Percentiles rank a stretch among this genome's conserved stretches.
phyloP scores from a whole-genome alignment of 345 rosid species.

The Erucastrum elatum region DNA sequence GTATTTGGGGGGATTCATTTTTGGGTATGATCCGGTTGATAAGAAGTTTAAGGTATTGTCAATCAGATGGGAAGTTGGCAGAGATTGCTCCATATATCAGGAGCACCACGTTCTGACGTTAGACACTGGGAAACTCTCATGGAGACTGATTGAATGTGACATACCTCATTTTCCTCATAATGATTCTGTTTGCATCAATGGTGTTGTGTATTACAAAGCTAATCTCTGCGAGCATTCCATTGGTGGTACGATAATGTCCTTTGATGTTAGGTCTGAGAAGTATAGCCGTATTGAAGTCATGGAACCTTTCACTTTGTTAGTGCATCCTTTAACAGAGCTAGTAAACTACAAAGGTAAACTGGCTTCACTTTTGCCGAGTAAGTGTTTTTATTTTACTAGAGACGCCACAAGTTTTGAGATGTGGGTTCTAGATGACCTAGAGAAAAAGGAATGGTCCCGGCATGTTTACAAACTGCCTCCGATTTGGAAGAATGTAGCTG shows the following conservation, averaged over 20 bases:
- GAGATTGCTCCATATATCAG: background rate
- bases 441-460: background rate
- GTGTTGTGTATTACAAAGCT: background rate
- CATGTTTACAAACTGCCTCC: background rate
- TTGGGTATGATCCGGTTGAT: too few relatives aligned
- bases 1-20: too few relatives aligned
- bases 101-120: background rate
- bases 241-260: background rate
- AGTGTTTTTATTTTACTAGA: background rate
- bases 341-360: background rate
- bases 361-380: background rate
- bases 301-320: background rate
- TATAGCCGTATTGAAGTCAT: background rate
- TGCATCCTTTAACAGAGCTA: background rate
- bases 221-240: background rate
- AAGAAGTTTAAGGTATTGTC: too few relatives aligned
- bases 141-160: background rate
- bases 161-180: background rate
- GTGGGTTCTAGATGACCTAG: background rate
- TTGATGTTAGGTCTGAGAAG: background rate
- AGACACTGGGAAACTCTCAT: background rate
- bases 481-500: background rate
- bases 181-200: background rate
- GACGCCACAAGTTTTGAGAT: background rate
- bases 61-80: too few relatives aligned